phyloP scores from a whole-genome alignment of 306 rosid species.

The Begonia fuchsioides region DNA sequence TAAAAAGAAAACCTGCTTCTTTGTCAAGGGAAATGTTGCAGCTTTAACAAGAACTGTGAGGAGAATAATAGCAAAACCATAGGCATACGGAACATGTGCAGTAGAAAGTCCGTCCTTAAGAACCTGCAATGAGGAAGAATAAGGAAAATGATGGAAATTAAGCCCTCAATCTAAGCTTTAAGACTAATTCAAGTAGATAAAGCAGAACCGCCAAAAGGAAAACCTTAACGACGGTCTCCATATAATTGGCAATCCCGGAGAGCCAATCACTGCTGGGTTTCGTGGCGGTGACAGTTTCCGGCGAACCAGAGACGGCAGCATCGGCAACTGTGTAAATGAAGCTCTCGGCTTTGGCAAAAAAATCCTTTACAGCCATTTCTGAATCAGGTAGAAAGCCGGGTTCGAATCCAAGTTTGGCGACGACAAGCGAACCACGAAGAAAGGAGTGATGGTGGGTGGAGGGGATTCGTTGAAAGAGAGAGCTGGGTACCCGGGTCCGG shows the following conservation, averaged over 20 bases:
- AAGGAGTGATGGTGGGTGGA: conserved; percentile 17
- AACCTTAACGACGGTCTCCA: conserved; percentile 76
- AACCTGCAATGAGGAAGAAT: conserved; percentile 26
- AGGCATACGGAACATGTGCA: conserved; percentile 72
- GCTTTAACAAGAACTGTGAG: conserved; percentile 79
- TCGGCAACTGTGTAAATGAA: conserved; percentile 75
- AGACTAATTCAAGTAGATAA: background rate
- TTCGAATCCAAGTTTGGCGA: conserved; percentile 41
- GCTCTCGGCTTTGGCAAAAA: conserved; percentile 56
- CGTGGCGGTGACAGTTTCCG: conserved; percentile 31
- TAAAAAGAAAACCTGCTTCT: conserved; percentile 45
- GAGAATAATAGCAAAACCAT: conserved; percentile 92
- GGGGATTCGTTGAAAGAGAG: conserved; percentile 26
- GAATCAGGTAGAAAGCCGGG: conserved; percentile 51
- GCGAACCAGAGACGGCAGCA: conserved; percentile 51
- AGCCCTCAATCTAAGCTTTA: background rate
- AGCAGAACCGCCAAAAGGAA: background rate
- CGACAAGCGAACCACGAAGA: conserved; percentile 48
- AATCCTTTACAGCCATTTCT: conserved; percentile 29
- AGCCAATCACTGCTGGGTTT: conserved; percentile 76
- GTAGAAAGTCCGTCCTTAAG: conserved; percentile 74
- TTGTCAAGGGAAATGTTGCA: conserved; percentile 73
- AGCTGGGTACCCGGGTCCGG: conserved; percentile 19
- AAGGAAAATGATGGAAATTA: background rate
- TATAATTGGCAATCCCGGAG: conserved; percentile 66